Evolutionary conservation across 768 basidiomycete genomes (phyloP).

Genomic region (Filobasidium floriforme): DNA sequence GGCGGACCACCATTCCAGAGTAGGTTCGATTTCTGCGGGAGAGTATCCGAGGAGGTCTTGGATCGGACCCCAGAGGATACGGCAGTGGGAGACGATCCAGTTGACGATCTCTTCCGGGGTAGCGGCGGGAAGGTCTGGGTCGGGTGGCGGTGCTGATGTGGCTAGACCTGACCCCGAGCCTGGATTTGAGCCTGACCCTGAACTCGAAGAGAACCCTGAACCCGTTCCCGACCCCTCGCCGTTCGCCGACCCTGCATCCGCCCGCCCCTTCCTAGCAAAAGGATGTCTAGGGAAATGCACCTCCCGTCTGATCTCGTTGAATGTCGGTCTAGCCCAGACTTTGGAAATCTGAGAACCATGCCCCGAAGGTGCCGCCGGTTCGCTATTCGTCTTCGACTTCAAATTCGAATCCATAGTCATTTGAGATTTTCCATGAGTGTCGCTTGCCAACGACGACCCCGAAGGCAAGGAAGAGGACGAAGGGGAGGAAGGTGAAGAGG

Average conservation of each 20-base stretch:
- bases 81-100: background rate
- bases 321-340: background rate
- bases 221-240: no score
- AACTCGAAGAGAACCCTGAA: no score
- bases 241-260: no score
- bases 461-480: no score
- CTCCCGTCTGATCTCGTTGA: background rate
- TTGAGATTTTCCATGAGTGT: no score
- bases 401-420: no score
- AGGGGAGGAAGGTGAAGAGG: no score
- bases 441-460: no score
- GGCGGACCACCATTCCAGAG: background rate
- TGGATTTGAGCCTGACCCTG: no score
- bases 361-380: background rate
- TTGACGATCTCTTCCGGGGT: background rate
- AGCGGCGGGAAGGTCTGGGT: background rate
- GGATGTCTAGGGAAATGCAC: background rate
- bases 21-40: background rate
- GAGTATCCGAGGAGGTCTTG: background rate
- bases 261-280: background rate
- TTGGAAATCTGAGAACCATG: background rate
- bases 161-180: no score
- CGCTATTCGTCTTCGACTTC: no score
- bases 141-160: no score
- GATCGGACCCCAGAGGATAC: conserved; percentile 2